Evolutionary conservation across 345 rosid genomes (phyloP), one percentile per base, ranked within the genome.

Genomic region (Viola odorata): DNA sequence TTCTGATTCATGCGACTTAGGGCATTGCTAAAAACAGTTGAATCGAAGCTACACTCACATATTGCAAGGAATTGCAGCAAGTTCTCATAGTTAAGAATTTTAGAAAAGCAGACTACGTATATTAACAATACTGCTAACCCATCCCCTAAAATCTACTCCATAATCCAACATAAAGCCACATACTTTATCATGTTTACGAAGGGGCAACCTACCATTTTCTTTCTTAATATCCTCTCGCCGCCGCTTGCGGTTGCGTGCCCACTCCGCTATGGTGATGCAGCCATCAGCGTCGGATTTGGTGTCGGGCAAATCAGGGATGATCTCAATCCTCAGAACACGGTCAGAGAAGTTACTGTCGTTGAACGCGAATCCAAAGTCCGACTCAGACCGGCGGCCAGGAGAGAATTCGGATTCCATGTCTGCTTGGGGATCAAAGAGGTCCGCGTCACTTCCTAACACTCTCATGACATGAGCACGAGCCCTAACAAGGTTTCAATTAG

Each of bases 311-410:
- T 76, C 81, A 41, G 80, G 69, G 4, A 77, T 42, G 68, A 91
- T 83, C 77, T 86, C 92, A 60, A 89, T 85, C 70, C 79, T 81
- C 37, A 91, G 77, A 41, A 85, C 64, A 65, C 91, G 81, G 57
- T 87, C 98, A 50, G 98, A 89, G 82, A 91, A 91, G 41, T 72
- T 84, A 53, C 76, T 79, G 60, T 87, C 76, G 79, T 91, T 77
- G 78, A 87, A 91, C 37, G 98, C 98, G 66, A 91, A 87, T 0
- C 71, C 86, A 53, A 88, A 88, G 59, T 81, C 86, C 15, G 69
- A 63, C 5, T 45, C 62, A n/a, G 66, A 57, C 23, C 57, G 58
- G 41, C 36, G 63, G 8, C 40, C 60, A 37, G 78, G 67, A 12
- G 82, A 77, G 52, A 66, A 63, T 42, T 80, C 81, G 13, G 85